Conservation (phyloP, 306 rosid genomes). For the Trifolium repens region DNA sequence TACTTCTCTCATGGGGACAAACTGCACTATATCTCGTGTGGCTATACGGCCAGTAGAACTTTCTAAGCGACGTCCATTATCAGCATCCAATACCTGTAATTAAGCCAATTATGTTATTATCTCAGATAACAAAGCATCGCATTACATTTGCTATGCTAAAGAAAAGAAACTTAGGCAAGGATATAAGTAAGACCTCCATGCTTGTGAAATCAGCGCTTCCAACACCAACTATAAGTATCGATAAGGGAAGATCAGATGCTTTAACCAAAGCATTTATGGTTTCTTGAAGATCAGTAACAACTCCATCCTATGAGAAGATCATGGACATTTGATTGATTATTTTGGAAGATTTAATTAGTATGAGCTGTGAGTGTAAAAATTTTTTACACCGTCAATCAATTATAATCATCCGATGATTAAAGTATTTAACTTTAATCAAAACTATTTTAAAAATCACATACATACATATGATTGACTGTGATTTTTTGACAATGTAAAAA, state of each 20-base stretch:
- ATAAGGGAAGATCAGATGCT: slow-evolving; percentile 87
- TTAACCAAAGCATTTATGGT: slow-evolving; percentile 72
- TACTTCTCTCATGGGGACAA: slow-evolving; percentile 79
- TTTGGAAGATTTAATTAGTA: not conserved
- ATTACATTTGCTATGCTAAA: not conserved
- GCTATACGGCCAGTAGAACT: slow-evolving; percentile 78
- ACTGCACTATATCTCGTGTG: slow-evolving; percentile 82
- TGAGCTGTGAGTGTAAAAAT: not conserved
- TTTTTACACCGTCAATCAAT: not conserved
- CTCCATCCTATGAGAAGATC: slow-evolving; percentile 71
- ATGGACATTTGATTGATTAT: slow-evolving; percentile 2
- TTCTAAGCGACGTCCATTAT: slow-evolving; percentile 66
- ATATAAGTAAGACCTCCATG: slow-evolving; percentile 64
- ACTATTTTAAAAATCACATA: no score
- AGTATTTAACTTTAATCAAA: not conserved
- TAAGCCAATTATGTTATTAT: slow-evolving; percentile 26
- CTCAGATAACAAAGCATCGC: not conserved
- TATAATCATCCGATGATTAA: not conserved
- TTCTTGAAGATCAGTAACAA: slow-evolving; percentile 86
- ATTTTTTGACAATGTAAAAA: not conserved
- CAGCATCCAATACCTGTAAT: slow-evolving; percentile 79
- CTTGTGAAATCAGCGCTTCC: slow-evolving; percentile 76
- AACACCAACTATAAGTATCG: slow-evolving; percentile 88
- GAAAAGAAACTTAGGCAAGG: not conserved
- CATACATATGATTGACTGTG: not conserved